Base-by-base conservation (phyloP, 177 flowering plant genomes). In the Vitis hybrid region DNA sequence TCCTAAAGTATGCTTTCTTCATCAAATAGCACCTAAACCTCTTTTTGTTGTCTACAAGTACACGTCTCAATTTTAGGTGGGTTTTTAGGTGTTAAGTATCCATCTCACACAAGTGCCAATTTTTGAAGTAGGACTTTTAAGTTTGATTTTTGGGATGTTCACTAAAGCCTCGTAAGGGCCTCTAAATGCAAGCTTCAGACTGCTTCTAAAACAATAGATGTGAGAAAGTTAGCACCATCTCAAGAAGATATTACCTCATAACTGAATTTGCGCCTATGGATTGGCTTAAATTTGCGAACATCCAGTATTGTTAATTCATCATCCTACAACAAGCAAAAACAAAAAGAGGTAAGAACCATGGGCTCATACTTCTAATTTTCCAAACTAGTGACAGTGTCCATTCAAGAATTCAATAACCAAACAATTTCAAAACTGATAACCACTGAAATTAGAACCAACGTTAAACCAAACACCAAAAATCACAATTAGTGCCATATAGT, bases 261-360 rank as follows among this genome's bases (percentile, higher is more conserved):
- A 77, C 65, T 85, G 74, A 93, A 95, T 78, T 93, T 95, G 82
- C 97, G 97, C 76, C 82, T 90, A 71, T 90, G 96, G 51, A 95
- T 86, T 64, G 92, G 86, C 81, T 90, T 91, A 77, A 95, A 95
- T 73, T 95, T 95, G 52, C 99, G 89, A 74, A 95, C 99, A 88
- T 95, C 99, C 90, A 95, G 71, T 70, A 93, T 90, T 53, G 99
- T 93, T 50, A 95, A 79, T 76, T 95, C 99, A 81, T 95, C 99
- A 82, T 95, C 99, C 99, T 95, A 72, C 79, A 76, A 45, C 9
- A 50, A 16, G 39, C 6, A 51, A 15, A 1, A 72, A 45, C 33
- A 68, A 15, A 75, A 14, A 55, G 31, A 31, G 48, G 1, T 29
- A 2, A 51, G 26, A 71, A 19, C 55, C 20, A 10, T 22, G 22